Percentiles rank a stretch among this genome's conserved stretches.
phyloP scores from a whole-genome alignment of 2,329 filamentous ascomycete species.

The Diaporthe destruens region DNA sequence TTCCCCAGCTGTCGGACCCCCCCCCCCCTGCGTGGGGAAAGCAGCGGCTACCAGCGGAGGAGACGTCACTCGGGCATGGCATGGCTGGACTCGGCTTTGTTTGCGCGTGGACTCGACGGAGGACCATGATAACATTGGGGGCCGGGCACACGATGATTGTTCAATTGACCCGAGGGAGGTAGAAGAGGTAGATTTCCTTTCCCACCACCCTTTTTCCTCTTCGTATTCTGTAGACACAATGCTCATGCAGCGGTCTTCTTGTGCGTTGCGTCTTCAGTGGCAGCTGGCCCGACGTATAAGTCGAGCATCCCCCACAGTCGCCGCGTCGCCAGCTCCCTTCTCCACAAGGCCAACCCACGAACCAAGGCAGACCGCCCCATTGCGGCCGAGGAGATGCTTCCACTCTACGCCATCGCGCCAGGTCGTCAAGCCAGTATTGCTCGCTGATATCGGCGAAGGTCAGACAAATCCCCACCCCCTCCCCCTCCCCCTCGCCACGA shows the following conservation, averaged over 20 bases:
- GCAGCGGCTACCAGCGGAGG: conserved; percentile 44
- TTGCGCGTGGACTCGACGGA: conserved; percentile 15
- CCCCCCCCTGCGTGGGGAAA: conserved; percentile 25
- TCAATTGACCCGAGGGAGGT: conserved; percentile 24
- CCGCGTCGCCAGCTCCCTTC: conserved; percentile 1
- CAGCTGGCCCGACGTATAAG: conserved; percentile 57
- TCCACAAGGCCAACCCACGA: conserved; percentile 27
- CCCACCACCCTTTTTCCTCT: neutral
- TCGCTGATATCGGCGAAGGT: conserved; percentile 92
- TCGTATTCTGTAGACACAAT: conserved; percentile 52
- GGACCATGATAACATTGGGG: conserved; percentile 17
- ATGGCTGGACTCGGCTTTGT: conserved; percentile 38
- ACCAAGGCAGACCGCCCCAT: conserved; percentile 12
- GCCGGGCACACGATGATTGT: neutral
- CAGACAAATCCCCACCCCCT: conserved; percentile 43
- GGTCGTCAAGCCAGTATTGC: conserved; percentile 81
- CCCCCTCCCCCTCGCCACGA: neutral
- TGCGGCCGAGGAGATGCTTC: conserved; percentile 56
- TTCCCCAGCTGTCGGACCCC: neutral
- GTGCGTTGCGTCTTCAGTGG: conserved; percentile 65
- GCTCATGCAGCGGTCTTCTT: conserved; percentile 67
- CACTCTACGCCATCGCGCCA: conserved; percentile 63
- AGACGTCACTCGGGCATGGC: conserved; percentile 34
- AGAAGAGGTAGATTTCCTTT: conserved; percentile 17
- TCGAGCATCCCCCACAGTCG: conserved; percentile 47